Evolutionary conservation across 441 rosid species (phyloP), one percentile per base, ranked within the genome.

Genomic region (Kokia cookei): DNA sequence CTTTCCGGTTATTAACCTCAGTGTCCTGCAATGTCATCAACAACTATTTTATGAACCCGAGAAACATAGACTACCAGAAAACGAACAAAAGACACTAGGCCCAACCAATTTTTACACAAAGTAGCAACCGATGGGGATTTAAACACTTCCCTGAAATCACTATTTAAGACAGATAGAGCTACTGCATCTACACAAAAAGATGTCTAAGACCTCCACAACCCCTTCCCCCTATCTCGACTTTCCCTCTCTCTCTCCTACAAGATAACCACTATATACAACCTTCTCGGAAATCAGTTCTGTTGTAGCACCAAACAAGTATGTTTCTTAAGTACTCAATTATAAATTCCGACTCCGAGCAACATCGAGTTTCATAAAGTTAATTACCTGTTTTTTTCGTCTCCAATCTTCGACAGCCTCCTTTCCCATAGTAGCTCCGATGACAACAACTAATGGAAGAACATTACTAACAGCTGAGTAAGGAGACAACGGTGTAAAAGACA

Each of bases 391-490:
- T 67, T 86, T 89, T 19, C 99, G 80, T 68, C 83, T 86, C 93
- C 98, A 92, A 73, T 96, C 99, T 84, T 96, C 99, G 59, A 94
- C 37, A 15, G 67, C 78, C 86, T 96, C 98, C 82, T 96, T 96
- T 69, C 84, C 96, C 98, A 96, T 94, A 13, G 96, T 89, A 19
- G 78, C 97, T 62, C 89, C 91, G 35, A 94, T 88, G 57, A 96
- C 98, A 75, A 89, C 80, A 27, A 82, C 82, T 51, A 96, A 89
- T 69, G 99, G 98, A 82, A 93, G 83, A 59, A 90, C 86, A 84
- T 80, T 89, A 76, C 98, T 96, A 48, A 90, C 40, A 13, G 95
- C 78, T 0, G 93, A 62, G 82, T 92, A 94, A 65, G 99, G 99
- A 24, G 99, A 86, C 7, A 96, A 77, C 0, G 95, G 71, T 6